A percentile compares a stretch with the other conserved stretches of the same genome.
Conservation (phyloP, 495 filamentous ascomycete genomes). For the Penicillium cosmopolitanum region DNA sequence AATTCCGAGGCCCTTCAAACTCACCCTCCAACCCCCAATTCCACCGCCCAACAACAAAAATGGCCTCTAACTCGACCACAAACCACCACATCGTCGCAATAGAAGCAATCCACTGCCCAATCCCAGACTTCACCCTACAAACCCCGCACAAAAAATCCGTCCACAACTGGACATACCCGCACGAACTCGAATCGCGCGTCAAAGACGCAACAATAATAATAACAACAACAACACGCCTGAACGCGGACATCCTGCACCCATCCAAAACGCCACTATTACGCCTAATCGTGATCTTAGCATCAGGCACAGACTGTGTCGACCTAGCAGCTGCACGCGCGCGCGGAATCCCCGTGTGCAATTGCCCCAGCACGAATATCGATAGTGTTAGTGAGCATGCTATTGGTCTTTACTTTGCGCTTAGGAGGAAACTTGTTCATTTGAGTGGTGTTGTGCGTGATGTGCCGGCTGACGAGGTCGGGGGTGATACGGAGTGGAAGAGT, state of each 20-base stretch:
- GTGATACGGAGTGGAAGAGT: background rate
- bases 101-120: slow-evolving; percentile 47
- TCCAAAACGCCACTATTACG: slow-evolving; percentile 36
- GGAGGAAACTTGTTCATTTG: slow-evolving; percentile 45
- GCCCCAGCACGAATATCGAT: slow-evolving; percentile 52
- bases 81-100: slow-evolving; percentile 49
- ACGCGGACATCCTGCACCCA: slow-evolving; percentile 18
- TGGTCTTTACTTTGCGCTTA: slow-evolving; percentile 55
- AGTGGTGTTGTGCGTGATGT: slow-evolving; percentile 20
- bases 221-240: slow-evolving; percentile 42
- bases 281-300: slow-evolving; percentile 53
- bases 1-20: background rate
- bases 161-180: slow-evolving; percentile 35
- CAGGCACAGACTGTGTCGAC: slow-evolving; percentile 57
- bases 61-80: background rate
- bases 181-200: slow-evolving; percentile 41
- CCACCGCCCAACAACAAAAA: background rate
- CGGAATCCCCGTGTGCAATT: slow-evolving; percentile 50
- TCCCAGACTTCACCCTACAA: slow-evolving; percentile 45
- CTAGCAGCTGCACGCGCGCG: slow-evolving; percentile 44
- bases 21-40: too few relatives aligned
- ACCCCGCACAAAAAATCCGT: slow-evolving; percentile 34
- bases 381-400: slow-evolving; percentile 58
- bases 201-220: slow-evolving; percentile 54
- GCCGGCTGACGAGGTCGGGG: background rate